Conservation (phyloP, 1,284 basidiomycete genomes). For the Sporisorium reilianum region DNA sequence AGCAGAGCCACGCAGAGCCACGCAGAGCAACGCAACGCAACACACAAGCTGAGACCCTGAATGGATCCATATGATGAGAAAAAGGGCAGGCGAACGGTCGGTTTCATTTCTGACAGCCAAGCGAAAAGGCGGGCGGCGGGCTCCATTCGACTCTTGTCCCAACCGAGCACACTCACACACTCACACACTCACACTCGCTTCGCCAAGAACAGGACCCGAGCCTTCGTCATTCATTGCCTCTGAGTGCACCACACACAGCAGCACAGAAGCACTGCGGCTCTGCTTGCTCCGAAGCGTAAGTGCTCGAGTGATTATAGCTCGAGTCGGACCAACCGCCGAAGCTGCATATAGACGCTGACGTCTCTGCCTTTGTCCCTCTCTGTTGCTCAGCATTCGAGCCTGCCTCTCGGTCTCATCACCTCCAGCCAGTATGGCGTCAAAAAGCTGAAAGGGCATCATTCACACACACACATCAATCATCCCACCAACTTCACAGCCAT, state of each 20-base stretch:
- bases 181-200: background rate
- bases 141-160: too few relatives aligned
- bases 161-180: background rate
- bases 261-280: background rate
- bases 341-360: background rate
- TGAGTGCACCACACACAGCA: background rate
- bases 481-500: conserved; percentile 6
- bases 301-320: background rate
- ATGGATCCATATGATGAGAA: background rate
- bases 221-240: background rate
- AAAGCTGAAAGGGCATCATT: background rate
- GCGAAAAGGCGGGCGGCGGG: background rate
- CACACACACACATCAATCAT: too few relatives aligned
- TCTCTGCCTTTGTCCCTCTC: background rate
- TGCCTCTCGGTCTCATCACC: background rate
- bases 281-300: background rate
- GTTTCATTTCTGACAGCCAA: conserved; percentile 2
- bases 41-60: conserved; percentile 10
- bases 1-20: background rate
- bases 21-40: background rate
- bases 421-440: conserved; percentile 1
- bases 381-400: background rate
- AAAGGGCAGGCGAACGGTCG: background rate
- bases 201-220: too few relatives aligned
- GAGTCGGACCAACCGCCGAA: background rate